Conservation (phyloP, 306 rosid genomes). For the Phaseolus lunatus region DNA sequence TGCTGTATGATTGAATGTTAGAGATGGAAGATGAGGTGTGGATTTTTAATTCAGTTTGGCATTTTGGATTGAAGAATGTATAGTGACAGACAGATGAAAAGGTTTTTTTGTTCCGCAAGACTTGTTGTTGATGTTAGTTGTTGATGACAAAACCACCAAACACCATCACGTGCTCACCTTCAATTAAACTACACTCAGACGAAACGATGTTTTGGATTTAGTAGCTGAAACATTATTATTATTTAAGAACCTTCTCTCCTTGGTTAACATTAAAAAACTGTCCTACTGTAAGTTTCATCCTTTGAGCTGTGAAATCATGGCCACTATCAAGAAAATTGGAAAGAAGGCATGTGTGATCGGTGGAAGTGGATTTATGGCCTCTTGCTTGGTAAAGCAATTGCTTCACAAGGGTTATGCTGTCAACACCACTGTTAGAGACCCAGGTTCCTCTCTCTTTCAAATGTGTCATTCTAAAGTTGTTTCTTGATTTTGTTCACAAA, state of each 20-base stretch:
- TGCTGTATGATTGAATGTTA: too few species aligned
- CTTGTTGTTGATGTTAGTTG: slow-evolving; percentile 26
- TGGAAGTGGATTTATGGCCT: slow-evolving; percentile 75
- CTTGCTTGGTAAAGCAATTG: slow-evolving; percentile 66
- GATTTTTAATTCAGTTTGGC: neutral
- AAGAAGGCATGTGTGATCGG: slow-evolving; percentile 80
- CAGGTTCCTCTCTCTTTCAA: slow-evolving; percentile 47
- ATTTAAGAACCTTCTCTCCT: slow-evolving; percentile 27
- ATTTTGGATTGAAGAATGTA: too few species aligned
- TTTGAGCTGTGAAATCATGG: slow-evolving; percentile 48
- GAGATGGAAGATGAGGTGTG: neutral
- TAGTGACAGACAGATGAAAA: neutral
- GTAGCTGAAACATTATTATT: slow-evolving; percentile 26
- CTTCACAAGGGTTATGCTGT: slow-evolving; percentile 77
- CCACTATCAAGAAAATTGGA: slow-evolving; percentile 37
- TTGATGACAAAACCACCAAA: slow-evolving; percentile 22
- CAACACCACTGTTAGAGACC: slow-evolving; percentile 76
- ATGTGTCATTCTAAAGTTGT: neutral
- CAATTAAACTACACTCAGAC: neutral
- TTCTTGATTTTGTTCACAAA: neutral
- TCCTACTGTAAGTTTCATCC: neutral
- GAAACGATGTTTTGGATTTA: neutral
- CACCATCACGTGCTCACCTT: slow-evolving; percentile 46
- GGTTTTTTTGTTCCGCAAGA: neutral
- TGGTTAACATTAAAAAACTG: slow-evolving; percentile 2